phyloP scores from a whole-genome alignment of 768 basidiomycete species.

The Fibroporia radiculosa region DNA sequence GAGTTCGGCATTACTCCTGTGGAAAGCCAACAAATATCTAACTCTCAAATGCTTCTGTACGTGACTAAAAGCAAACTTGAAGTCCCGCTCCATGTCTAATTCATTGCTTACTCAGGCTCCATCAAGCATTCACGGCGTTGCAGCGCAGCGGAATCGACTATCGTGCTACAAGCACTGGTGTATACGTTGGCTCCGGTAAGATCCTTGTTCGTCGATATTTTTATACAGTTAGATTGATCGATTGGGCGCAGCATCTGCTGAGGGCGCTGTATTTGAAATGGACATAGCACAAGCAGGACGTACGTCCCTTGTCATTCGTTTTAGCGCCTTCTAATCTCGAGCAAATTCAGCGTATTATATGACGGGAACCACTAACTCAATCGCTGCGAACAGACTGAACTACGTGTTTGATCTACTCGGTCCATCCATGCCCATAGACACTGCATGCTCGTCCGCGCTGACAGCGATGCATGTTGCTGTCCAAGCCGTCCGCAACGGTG shows the following conservation, averaged over 20 bases:
- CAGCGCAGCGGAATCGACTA: constrained; percentile 14
- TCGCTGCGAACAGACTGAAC: constrained; percentile 26
- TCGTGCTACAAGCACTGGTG: constrained; percentile 12
- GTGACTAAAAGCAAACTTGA: background rate
- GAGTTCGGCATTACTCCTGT: constrained; percentile 15
- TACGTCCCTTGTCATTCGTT: background rate
- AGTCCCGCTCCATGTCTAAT: background rate
- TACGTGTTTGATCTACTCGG: constrained; percentile 31
- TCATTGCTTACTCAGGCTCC: constrained; percentile 6
- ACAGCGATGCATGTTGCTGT: constrained; percentile 43
- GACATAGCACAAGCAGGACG: constrained; percentile 4
- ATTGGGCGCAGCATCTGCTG: background rate
- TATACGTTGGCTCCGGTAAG: constrained; percentile 9
- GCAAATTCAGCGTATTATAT: constrained; percentile 4
- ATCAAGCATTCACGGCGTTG: constrained; percentile 15
- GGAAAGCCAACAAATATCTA: constrained; percentile 10
- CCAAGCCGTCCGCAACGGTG: constrained; percentile 34
- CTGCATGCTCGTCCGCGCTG: constrained; percentile 28
- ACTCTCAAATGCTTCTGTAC: constrained; percentile 4
- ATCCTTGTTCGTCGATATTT: background rate
- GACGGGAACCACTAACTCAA: constrained; percentile 10
- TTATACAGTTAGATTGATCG: background rate
- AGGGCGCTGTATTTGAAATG: constrained; percentile 1
- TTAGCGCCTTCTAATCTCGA: background rate
- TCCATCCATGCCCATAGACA: constrained; percentile 43